A percentile compares a stretch with the other conserved stretches of the same genome.
Evolutionary conservation across 202 grass and related monocot genomes (phyloP).

Genomic region (Cymbopogon flexuosus): DNA sequence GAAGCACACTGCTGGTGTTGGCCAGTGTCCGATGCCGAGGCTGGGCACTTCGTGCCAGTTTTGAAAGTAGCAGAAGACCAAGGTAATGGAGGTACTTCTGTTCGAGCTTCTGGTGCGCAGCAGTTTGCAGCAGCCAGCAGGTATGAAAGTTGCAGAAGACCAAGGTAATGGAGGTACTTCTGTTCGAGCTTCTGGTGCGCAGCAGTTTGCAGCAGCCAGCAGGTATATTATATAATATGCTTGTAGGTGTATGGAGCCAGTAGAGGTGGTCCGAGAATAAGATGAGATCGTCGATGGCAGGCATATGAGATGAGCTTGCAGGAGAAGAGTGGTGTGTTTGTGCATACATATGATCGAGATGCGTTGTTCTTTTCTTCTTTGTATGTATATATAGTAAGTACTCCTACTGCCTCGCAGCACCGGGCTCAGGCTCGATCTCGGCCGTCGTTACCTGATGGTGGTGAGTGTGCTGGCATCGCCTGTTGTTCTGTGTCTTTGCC

Average conservation of each 20-base stretch:
- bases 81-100: conserved; percentile 26
- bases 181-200: conserved; percentile 12
- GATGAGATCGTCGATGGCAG: conserved; percentile 30
- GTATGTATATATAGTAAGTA: conserved; percentile 1
- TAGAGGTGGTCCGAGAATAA: conserved; percentile 40
- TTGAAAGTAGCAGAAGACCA: conserved; percentile 52
- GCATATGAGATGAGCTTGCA: conserved; percentile 12
- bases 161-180: conserved; percentile 27
- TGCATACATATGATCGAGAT: conserved; percentile 36
- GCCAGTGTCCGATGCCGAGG: conserved; percentile 59
- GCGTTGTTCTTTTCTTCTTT: conserved; percentile 36
- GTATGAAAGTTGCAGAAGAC: conserved; percentile 49
- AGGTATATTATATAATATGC: background rate
- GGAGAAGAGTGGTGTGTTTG: conserved; percentile 31
- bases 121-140: too few relatives aligned
- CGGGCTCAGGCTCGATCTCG: conserved; percentile 1
- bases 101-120: conserved; percentile 10
- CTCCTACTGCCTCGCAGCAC: conserved; percentile 21
- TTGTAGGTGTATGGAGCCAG: conserved; percentile 34
- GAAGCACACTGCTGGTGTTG: conserved; percentile 37
- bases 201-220: background rate
- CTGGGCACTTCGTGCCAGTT: conserved; percentile 96
- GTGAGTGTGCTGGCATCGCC: conserved; percentile 38
- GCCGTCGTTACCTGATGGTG: conserved; percentile 15
- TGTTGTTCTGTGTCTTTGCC: conserved; percentile 25